Evolutionary conservation across 2,329 filamentous ascomycete genomes (phyloP), one percentile per base, ranked within the genome.

Genomic region (Fusarium redolens): DNA sequence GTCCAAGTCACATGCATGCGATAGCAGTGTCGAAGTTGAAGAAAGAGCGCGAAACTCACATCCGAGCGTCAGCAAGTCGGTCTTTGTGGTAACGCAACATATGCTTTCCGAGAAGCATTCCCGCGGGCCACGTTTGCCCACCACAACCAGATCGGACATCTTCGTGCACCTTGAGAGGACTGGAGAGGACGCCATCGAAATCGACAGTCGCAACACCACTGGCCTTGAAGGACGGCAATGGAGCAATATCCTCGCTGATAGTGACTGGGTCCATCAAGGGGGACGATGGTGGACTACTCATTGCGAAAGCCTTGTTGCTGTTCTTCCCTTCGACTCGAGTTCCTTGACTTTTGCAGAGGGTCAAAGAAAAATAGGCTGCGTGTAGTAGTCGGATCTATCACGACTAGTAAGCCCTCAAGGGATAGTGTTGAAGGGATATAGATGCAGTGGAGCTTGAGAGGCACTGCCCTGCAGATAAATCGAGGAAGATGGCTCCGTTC

Each of bases 81-180:
- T 88, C 83, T 70, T 85, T 85, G 76, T 93, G 92, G 78, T 91
- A 91, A 58, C 92, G 89, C 66, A 98, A 86, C 87, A 98, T 89
- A 80, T 98, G 97, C 82, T 92, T 94, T 25, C 93, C 89, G 59
- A 99, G 86, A 20, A 96, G 89, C 90, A 97, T 93, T 15, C 96
- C 96, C 1, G 96, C 96, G 6, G 95, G 96, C 96, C 96, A 98
- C 15, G 97, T 88, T 82, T 97, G 93, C 5, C 96, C 96, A 54
- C 96, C 96, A 81, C 96, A 98, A 68, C 96, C 96, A 71, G 93
- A 90, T 64, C 89, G 90, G 52, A 97, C 88, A 82, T 98, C 95
- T 81, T 98, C 95, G 78, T 93, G 92, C 20, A 98, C 89, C 68
- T 89, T 86, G 69, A 98, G 87, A 15, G 93, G 91, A 52, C 88